Conservation (phyloP, 352 stramenopile species). For the Thraustochytrium striatum region DNA sequence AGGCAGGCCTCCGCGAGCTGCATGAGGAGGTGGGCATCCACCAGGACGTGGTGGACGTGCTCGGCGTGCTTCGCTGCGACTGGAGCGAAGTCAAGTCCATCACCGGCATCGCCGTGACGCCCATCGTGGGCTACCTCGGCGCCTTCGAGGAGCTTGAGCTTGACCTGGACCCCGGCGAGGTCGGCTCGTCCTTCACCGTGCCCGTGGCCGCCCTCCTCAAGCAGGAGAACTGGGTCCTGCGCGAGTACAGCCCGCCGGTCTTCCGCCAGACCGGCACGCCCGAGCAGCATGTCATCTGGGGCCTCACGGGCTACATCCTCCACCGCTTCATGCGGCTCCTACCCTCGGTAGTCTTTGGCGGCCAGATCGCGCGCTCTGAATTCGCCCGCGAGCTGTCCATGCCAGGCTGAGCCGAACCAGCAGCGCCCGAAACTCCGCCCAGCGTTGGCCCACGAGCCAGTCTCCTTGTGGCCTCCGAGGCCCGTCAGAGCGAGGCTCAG, state of each 20-base stretch:
- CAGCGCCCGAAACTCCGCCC: too few relatives aligned
- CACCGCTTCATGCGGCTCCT: conserved; percentile 29
- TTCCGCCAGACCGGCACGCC: conserved; percentile 37
- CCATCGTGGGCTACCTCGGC: conserved; percentile 90
- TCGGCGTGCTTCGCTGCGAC: conserved; percentile 91
- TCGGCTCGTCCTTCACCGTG: conserved; percentile 91
- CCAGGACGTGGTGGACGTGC: conserved; percentile 73
- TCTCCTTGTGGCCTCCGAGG: too few relatives aligned
- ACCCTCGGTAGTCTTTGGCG: conserved; percentile 26
- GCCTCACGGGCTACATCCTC: conserved; percentile 34
- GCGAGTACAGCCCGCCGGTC: conserved; percentile 67
- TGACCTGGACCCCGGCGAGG: conserved; percentile 88
- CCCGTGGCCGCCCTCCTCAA: conserved; percentile 78
- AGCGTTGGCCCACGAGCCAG: too few relatives aligned
- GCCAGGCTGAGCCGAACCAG: too few relatives aligned
- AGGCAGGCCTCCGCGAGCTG: conserved; percentile 94
- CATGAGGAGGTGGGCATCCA: conserved; percentile 90
- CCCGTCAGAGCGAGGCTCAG: too few relatives aligned
- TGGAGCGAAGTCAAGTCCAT: conserved; percentile 89
- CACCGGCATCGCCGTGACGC: conserved; percentile 93
- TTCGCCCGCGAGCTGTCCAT: background rate
- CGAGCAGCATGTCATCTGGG: conserved; percentile 25
- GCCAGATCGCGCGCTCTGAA: background rate
- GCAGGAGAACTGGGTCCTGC: conserved; percentile 69
- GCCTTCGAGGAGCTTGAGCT: conserved; percentile 83